These are phyloP conservation scores for Pelagophyceae sp. DNA, from an alignment of 352 stramenopile genomes.

Conservation along the genomic window DNA sequence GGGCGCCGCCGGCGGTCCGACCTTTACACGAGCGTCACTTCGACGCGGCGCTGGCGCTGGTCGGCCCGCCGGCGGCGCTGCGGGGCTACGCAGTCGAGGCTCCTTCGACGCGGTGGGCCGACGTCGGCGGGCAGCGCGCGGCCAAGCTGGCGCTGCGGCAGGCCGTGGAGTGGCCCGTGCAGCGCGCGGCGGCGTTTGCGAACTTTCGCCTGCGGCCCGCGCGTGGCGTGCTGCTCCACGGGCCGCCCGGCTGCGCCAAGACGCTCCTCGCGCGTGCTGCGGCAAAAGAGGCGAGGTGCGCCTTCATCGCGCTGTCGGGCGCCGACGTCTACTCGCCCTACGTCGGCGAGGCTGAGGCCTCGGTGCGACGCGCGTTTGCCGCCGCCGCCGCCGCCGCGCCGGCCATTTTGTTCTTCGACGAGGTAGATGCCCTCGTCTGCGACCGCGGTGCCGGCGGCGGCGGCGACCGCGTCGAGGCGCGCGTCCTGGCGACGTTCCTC, in stretches of 20 bases:
- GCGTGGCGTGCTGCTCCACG: conserved; percentile 50
- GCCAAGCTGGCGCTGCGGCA: conserved; percentile 36
- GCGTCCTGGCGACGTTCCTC: conserved; percentile 65
- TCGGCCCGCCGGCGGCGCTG: background rate
- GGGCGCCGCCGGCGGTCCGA: background rate
- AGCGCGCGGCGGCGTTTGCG: conserved; percentile 35
- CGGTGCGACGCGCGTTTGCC: conserved; percentile 90
- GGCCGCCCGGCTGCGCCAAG: conserved; percentile 45
- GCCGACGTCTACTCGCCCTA: conserved; percentile 55
- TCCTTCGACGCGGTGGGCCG: conserved; percentile 45
- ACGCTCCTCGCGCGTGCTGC: conserved; percentile 42
- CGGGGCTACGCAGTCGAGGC: background rate
- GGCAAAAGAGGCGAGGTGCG: conserved; percentile 38
- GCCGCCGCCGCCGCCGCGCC: conserved; percentile 84
- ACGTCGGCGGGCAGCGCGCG: conserved; percentile 46
- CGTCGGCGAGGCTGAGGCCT: conserved; percentile 92
- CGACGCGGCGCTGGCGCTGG: background rate
- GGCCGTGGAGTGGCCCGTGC: conserved; percentile 52
- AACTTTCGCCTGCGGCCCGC: conserved; percentile 41
- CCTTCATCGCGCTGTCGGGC: conserved; percentile 48
- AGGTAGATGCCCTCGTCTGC: conserved; percentile 90
- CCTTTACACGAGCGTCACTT: too few species aligned
- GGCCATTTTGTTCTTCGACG: conserved; percentile 98
- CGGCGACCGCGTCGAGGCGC: conserved; percentile 36
- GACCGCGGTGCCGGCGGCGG: background rate